These are phyloP conservation scores for Aspergillus tanneri DNA, from an alignment of 2,329 filamentous ascomycete species.

Conservation along the genomic window DNA sequence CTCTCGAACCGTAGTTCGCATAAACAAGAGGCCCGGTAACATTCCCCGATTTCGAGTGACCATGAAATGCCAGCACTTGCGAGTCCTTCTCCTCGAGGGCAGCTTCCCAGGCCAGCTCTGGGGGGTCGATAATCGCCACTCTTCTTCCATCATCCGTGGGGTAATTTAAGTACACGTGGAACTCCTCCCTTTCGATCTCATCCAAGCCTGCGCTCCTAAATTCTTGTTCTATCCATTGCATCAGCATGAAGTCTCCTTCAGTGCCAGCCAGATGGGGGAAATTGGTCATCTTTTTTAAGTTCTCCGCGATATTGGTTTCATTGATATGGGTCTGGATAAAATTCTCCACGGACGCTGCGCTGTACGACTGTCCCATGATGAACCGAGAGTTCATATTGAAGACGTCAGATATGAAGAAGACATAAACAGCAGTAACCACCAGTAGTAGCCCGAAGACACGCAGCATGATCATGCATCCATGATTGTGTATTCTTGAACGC, in stretches of 20 bases:
- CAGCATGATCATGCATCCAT: slow-evolving; percentile 66
- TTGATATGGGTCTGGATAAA: slow-evolving; percentile 75
- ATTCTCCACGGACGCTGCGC: slow-evolving; percentile 75
- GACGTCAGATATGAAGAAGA: slow-evolving; percentile 81
- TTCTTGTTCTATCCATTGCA: slow-evolving; percentile 76
- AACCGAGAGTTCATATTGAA: slow-evolving; percentile 68
- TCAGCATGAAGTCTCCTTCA: slow-evolving; percentile 83
- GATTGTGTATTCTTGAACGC: slow-evolving; percentile 42
- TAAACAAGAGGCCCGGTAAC: slow-evolving; percentile 85
- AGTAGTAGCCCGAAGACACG: slow-evolving; percentile 73
- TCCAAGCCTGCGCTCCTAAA: slow-evolving; percentile 74
- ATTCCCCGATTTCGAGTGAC: slow-evolving; percentile 81
- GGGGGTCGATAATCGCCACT: slow-evolving; percentile 73
- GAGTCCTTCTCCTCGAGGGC: slow-evolving; percentile 77
- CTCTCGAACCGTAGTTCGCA: slow-evolving; percentile 82
- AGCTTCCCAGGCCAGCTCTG: slow-evolving; percentile 72
- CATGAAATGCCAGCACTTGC: slow-evolving; percentile 81
- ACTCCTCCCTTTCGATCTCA: slow-evolving; percentile 72
- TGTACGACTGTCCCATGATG: slow-evolving; percentile 68
- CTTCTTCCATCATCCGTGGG: slow-evolving; percentile 72
- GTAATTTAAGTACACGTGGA: slow-evolving; percentile 90
- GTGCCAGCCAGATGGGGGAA: slow-evolving; percentile 94
- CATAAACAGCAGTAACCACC: slow-evolving; percentile 74
- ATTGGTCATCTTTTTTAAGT: slow-evolving; percentile 72
- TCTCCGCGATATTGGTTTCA: slow-evolving; percentile 66